Evolutionary conservation across 2,329 filamentous ascomycete species (phyloP).

Genomic region (Aspergillus felis): DNA sequence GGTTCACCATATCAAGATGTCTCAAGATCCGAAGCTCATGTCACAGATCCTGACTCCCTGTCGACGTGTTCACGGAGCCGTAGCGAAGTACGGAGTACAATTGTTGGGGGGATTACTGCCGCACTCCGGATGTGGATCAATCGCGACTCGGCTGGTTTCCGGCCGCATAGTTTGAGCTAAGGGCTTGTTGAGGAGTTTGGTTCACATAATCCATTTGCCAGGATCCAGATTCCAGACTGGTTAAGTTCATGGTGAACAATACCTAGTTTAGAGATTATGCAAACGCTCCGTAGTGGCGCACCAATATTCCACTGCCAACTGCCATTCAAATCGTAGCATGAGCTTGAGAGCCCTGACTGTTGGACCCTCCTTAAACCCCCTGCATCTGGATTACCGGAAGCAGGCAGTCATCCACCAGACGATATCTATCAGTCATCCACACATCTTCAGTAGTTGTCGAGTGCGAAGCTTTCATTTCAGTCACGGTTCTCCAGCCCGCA

Average conservation of each 20-base stretch:
- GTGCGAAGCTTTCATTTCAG: not conserved
- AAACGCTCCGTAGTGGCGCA: no score
- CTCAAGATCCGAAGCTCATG: not conserved
- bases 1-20: not conserved
- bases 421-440: not conserved
- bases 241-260: not conserved
- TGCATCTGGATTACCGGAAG: slow-evolving; percentile 1
- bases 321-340: not conserved
- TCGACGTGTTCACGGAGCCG: not conserved
- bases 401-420: not conserved
- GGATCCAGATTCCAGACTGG: not conserved
- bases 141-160: not conserved
- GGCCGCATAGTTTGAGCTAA: not conserved
- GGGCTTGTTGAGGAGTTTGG: not conserved
- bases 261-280: no score
- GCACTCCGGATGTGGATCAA: not conserved
- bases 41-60: not conserved
- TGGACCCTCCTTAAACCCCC: no score
- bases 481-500: not conserved
- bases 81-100: not conserved
- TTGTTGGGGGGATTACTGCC: not conserved
- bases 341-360: not conserved
- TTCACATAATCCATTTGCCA: not conserved
- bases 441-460: not conserved
- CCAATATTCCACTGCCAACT: not conserved